A percentile compares a stretch with the other conserved stretches of the same genome.
Conservation (phyloP, 352 stramenopile genomes). For the Thalassiosira sp. region DNA sequence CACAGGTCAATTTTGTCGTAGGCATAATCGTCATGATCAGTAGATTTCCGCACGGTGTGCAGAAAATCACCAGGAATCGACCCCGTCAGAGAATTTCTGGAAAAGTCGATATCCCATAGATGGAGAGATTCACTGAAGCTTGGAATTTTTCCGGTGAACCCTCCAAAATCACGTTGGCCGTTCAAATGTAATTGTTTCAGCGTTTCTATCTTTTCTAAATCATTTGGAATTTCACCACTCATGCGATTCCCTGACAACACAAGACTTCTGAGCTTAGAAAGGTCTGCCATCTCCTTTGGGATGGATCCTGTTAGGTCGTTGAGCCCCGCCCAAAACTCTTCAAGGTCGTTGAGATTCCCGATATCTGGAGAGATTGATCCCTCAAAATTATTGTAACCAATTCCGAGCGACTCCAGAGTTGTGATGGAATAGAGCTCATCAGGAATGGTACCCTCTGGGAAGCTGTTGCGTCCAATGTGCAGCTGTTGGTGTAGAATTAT, state of each 20-base stretch:
- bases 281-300: constrained; percentile 37
- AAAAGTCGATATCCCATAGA: constrained; percentile 54
- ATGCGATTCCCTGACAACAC: constrained; percentile 52
- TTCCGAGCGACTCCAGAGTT: constrained; percentile 48
- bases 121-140: constrained; percentile 46
- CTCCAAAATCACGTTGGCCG: constrained; percentile 58
- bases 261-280: constrained; percentile 40
- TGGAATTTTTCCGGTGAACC: constrained; percentile 58
- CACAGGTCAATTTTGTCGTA: constrained; percentile 55
- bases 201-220: constrained; percentile 51
- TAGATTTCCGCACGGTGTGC: constrained; percentile 37
- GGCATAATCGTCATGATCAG: constrained; percentile 47
- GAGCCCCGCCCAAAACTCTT: constrained; percentile 55
- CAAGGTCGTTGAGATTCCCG: constrained; percentile 56
- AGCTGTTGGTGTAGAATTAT: constrained; percentile 17
- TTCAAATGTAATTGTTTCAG: constrained; percentile 48
- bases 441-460: constrained; percentile 39
- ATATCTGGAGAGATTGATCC: constrained; percentile 69
- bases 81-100: constrained; percentile 53
- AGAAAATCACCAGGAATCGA: constrained; percentile 53
- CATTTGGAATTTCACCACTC: constrained; percentile 45
- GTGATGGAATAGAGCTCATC: constrained; percentile 47
- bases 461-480: constrained; percentile 55
- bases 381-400: constrained; percentile 49
- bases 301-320: constrained; percentile 55